Evolutionary conservation across 2,329 filamentous ascomycete species (phyloP).

Genomic region (Alternaria incomplexa): DNA sequence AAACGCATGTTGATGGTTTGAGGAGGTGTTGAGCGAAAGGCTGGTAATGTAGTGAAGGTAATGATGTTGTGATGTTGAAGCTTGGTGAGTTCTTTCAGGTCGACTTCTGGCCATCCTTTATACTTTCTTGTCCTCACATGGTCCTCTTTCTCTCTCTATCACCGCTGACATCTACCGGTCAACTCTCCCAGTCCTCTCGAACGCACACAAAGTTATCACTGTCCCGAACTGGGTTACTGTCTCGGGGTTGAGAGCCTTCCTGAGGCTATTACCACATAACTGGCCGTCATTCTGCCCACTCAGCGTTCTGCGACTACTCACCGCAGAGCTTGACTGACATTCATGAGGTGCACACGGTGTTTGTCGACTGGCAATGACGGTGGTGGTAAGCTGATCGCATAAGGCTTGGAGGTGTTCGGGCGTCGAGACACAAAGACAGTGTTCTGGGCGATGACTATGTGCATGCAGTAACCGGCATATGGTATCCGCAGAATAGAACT

Average conservation of each 20-base stretch:
- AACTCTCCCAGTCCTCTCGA: not conserved
- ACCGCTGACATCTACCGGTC: not conserved
- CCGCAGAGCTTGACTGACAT: not conserved
- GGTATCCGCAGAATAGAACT: not conserved
- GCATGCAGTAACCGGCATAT: not conserved
- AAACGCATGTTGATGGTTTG: constrained; percentile 11
- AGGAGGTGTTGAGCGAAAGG: not conserved
- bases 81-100: not conserved
- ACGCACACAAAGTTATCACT: not conserved
- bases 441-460: not conserved
- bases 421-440: not conserved
- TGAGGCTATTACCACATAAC: not conserved
- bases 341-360: not conserved
- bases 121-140: not conserved
- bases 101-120: not conserved
- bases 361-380: not conserved
- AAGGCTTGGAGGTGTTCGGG: not conserved
- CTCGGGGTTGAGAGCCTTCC: not conserved
- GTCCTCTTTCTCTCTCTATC: not conserved
- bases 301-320: not conserved
- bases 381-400: constrained; percentile 12
- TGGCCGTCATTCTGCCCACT: not conserved
- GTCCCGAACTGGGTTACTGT: not conserved
- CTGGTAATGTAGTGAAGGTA: not conserved
- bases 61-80: constrained; percentile 4